Conservation (phyloP, 257 asterid species). For the Ligustrum vulgare region DNA sequence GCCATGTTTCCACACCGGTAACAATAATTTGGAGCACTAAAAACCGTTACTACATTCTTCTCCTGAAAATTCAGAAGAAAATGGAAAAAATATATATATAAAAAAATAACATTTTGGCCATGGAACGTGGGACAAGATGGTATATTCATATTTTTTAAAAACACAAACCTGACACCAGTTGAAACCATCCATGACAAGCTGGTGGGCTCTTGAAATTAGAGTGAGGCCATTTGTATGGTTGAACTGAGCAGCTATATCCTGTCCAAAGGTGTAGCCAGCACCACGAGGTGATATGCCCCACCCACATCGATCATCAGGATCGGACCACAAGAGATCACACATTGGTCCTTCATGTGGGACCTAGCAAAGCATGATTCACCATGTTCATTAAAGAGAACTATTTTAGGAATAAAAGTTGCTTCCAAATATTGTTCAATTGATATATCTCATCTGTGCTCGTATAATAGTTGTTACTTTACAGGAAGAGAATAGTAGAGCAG, state of each 20-base stretch:
- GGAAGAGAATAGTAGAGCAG: background rate
- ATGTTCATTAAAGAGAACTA: constrained; percentile 15
- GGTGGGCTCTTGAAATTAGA: constrained; percentile 96
- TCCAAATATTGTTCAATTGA: background rate
- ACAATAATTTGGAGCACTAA: constrained; percentile 94
- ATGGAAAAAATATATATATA: background rate
- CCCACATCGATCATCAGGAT: constrained; percentile 95
- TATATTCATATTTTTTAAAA: background rate
- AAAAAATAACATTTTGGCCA: constrained; percentile 6
- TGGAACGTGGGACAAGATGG: background rate
- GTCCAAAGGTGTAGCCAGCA: constrained; percentile 97
- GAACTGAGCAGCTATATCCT: constrained; percentile 90
- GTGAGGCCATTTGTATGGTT: constrained; percentile 94
- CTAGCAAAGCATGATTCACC: constrained; percentile 39
- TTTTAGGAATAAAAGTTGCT: background rate
- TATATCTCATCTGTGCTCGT: background rate
- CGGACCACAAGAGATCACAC: constrained; percentile 98
- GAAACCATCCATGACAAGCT: constrained; percentile 96
- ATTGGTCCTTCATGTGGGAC: constrained; percentile 98
- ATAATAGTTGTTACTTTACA: background rate
- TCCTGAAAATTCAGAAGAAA: constrained; percentile 50
- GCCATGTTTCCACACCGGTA: constrained; percentile 99
- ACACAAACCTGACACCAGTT: constrained; percentile 95
- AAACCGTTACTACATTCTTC: constrained; percentile 90
- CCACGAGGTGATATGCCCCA: constrained; percentile 99